Evolutionary conservation across 2,329 filamentous ascomycete species (phyloP).

Genomic region (Alternaria arbusti): DNA sequence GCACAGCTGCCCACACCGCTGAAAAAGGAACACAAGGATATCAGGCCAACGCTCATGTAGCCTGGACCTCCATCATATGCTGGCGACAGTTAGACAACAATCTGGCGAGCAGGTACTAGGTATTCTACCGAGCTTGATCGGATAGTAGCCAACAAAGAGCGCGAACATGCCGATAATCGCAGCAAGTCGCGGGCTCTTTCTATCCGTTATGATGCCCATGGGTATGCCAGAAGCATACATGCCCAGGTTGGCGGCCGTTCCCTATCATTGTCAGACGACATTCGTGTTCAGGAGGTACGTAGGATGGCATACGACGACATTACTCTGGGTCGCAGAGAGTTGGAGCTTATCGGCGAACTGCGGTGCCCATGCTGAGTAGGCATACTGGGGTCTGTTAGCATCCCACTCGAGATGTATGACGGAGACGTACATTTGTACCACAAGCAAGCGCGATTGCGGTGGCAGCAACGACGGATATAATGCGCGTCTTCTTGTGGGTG

Average conservation of each 20-base stretch:
- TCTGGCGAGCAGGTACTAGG: neutral
- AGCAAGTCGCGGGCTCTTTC: constrained; percentile 78
- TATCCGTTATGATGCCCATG: constrained; percentile 85
- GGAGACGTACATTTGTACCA: constrained; percentile 79
- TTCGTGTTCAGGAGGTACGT: neutral
- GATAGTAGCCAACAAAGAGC: constrained; percentile 82
- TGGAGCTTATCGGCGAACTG: constrained; percentile 88
- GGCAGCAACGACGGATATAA: constrained; percentile 83
- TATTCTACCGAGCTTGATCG: constrained; percentile 68
- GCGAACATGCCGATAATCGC: constrained; percentile 76
- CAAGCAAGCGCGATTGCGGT: constrained; percentile 86
- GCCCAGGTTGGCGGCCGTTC: constrained; percentile 80
- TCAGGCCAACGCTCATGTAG: constrained; percentile 60
- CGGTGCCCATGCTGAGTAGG: constrained; percentile 96
- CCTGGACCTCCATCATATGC: constrained; percentile 75
- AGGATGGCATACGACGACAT: constrained; percentile 73
- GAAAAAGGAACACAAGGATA: constrained; percentile 85
- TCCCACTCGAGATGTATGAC: neutral
- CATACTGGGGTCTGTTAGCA: constrained; percentile 70
- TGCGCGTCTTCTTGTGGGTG: constrained; percentile 67
- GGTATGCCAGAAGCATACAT: constrained; percentile 94
- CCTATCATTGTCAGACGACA: constrained; percentile 46
- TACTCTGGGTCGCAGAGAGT: constrained; percentile 89
- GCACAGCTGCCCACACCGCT: constrained; percentile 89
- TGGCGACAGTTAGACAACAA: constrained; percentile 43